A percentile compares a stretch with the other conserved stretches of the same genome.
phyloP scores from a whole-genome alignment of 2,329 filamentous ascomycete species.

The Xylariales sp. region DNA sequence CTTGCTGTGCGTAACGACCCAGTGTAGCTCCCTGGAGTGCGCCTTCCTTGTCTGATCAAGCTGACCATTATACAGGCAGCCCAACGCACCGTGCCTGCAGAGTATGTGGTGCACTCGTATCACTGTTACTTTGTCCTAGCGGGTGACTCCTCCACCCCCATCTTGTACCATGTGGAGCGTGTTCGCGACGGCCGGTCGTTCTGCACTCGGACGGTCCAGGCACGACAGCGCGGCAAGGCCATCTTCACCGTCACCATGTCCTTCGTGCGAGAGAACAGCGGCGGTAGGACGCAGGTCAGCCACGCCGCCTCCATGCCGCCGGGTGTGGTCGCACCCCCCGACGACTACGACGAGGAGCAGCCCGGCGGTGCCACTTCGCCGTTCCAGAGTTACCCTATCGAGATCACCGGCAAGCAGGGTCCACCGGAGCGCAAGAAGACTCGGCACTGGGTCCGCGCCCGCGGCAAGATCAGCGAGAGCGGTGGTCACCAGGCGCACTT shows the following conservation, averaged over 20 bases:
- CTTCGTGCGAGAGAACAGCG: conserved; percentile 67
- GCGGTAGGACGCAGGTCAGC: conserved; percentile 47
- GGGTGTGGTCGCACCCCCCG: conserved; percentile 30
- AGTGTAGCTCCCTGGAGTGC: background rate
- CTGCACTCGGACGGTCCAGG: conserved; percentile 92
- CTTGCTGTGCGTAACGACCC: conserved; percentile 19
- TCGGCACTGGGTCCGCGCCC: conserved; percentile 69
- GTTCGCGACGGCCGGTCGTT: conserved; percentile 89
- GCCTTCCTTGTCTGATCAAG: too few relatives aligned
- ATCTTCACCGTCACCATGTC: conserved; percentile 96
- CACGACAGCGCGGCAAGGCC: conserved; percentile 77
- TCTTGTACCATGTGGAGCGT: conserved; percentile 92
- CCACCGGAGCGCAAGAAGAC: conserved; percentile 59
- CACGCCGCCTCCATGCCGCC: conserved; percentile 62
- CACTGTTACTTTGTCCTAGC: conserved; percentile 99
- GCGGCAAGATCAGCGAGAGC: conserved; percentile 66
- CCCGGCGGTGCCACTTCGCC: conserved; percentile 36
- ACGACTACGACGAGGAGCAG: conserved; percentile 43
- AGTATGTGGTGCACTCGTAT: conserved; percentile 90
- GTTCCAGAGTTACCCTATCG: conserved; percentile 40
- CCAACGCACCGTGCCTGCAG: conserved; percentile 74
- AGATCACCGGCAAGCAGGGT: conserved; percentile 36
- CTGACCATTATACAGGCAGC: conserved; percentile 62
- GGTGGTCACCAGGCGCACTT: conserved; percentile 80
- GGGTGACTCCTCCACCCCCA: conserved; percentile 76